These are phyloP conservation scores for Botryotinia globosa DNA, from an alignment of 2,329 filamentous ascomycete genomes.

Conservation along the genomic window DNA sequence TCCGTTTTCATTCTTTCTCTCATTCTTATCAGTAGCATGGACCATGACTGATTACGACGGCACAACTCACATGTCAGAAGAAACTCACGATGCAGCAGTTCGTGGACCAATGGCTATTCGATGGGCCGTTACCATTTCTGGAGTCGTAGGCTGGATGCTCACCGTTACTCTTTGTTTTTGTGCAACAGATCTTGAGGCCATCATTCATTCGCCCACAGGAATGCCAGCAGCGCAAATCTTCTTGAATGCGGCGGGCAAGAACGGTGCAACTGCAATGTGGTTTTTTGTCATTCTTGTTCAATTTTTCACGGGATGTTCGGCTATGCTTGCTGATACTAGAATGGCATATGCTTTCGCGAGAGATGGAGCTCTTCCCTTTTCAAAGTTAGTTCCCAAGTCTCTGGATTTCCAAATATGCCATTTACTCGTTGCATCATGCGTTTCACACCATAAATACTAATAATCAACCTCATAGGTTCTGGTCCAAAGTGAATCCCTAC, in stretches of 20 bases:
- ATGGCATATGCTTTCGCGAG: constrained; percentile 62
- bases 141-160: constrained; percentile 58
- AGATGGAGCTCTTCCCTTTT: constrained; percentile 60
- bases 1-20: constrained; percentile 58
- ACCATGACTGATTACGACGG: constrained; percentile 70
- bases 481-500: constrained; percentile 49
- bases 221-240: constrained; percentile 59
- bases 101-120: constrained; percentile 59
- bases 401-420: neutral
- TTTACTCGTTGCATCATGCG: neutral
- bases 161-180: constrained; percentile 64
- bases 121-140: constrained; percentile 57
- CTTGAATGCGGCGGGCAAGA: constrained; percentile 56
- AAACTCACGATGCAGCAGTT: constrained; percentile 61
- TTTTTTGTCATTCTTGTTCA: constrained; percentile 61
- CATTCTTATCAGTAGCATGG: constrained; percentile 55
- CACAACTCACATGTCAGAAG: constrained; percentile 66
- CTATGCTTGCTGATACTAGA: constrained; percentile 61
- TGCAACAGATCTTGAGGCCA: constrained; percentile 54
- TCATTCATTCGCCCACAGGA: constrained; percentile 56
- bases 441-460: neutral
- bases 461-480: constrained; percentile 42
- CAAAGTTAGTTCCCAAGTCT: constrained; percentile 42
- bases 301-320: constrained; percentile 60
- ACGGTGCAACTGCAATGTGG: constrained; percentile 59